Percentiles rank a stretch among this genome's conserved stretches.
phyloP scores from a whole-genome alignment of 768 basidiomycete species.

The Tulasnella sp. region DNA sequence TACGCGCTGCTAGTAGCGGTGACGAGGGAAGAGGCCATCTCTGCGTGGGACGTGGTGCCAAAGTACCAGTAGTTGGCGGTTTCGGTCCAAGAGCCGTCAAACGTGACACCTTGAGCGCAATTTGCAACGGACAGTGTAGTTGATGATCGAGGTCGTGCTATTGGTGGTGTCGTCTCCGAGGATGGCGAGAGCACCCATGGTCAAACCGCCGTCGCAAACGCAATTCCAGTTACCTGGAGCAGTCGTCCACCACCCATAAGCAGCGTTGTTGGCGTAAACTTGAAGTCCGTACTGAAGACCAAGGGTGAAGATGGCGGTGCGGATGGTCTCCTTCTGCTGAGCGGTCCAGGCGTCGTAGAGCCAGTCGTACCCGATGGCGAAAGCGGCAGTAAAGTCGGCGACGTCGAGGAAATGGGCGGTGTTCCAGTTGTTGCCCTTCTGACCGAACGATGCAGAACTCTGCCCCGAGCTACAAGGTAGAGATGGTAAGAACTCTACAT shows the following conservation, averaged over 20 bases:
- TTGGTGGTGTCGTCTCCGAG: slow-evolving; percentile 30
- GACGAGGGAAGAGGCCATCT: slow-evolving; percentile 73
- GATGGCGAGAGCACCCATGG: slow-evolving; percentile 27
- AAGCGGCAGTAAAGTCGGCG: slow-evolving; percentile 37
- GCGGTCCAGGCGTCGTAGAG: slow-evolving; percentile 39
- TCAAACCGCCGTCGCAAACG: slow-evolving; percentile 39
- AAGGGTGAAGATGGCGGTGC: slow-evolving; percentile 36
- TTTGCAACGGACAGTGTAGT: slow-evolving; percentile 31
- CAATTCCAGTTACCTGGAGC: slow-evolving; percentile 41
- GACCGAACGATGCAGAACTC: slow-evolving; percentile 30
- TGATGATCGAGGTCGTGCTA: slow-evolving; percentile 30
- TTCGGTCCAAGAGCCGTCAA: slow-evolving; percentile 40
- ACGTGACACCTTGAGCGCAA: slow-evolving; percentile 30
- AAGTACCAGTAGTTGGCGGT: slow-evolving; percentile 36
- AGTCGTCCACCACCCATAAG: background rate
- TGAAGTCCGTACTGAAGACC: slow-evolving; percentile 30
- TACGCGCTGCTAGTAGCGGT: slow-evolving; percentile 85
- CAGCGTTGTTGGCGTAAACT: slow-evolving; percentile 19
- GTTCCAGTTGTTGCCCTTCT: slow-evolving; percentile 31
- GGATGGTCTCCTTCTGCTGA: slow-evolving; percentile 33
- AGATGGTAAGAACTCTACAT: background rate
- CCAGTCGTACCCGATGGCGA: slow-evolving; percentile 45
- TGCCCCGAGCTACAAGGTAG: slow-evolving; percentile 30
- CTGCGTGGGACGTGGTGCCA: slow-evolving; percentile 51
- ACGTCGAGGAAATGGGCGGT: slow-evolving; percentile 35